Evolutionary conservation across 2,329 filamentous ascomycete genomes (phyloP), one percentile per base, ranked within the genome.

Genomic region (Epichloe sibirici): DNA sequence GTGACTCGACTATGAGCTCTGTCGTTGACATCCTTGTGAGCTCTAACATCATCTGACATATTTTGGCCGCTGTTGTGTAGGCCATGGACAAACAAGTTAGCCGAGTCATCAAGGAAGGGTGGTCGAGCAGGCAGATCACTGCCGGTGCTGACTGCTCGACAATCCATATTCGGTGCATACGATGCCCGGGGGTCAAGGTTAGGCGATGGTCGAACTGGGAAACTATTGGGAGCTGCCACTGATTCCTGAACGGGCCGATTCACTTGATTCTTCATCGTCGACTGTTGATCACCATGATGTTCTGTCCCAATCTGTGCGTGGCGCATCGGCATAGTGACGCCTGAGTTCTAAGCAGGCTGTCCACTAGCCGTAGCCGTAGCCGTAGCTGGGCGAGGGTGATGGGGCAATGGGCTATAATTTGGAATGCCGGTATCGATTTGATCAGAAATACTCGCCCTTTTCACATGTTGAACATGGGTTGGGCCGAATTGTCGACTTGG

Each of bases 331-430:
- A 45, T 50, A 53, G 48, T 46, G 45, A 47, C 31, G 44, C 44
- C 59, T 57, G 57, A 23, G 25, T 55, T 45, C 56, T 58, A 58
- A 17, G 50, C 59, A 60, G 56, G 49, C 49, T 55, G 56, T 43
- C 15, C 51, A 45, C 53, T 49, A 17, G 43, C 44, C 38, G 52
- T 44, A 2, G 21, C 48, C 31, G 52, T 49, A 17, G 43, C 44
- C 38, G 52, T 44, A 2, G 21, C 48, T 23, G 52, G 52, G 15
- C 48, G 52, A 23, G 28, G 5, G 31, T 48, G 13, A 21, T 31
- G 4, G 11, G 48, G 28, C 21, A 49, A 45, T 4, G 47, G 37
- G 17, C 2, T 23, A 2, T 39, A 3, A 9, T 17, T 46, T 11
- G 15, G 11, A 13, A 44, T 17, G 5, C 6, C 21, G 31, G 46